Evolutionary conservation across 2,329 filamentous ascomycete species (phyloP), one percentile per base, ranked within the genome.

Genomic region (Teratosphaeria viscida): DNA sequence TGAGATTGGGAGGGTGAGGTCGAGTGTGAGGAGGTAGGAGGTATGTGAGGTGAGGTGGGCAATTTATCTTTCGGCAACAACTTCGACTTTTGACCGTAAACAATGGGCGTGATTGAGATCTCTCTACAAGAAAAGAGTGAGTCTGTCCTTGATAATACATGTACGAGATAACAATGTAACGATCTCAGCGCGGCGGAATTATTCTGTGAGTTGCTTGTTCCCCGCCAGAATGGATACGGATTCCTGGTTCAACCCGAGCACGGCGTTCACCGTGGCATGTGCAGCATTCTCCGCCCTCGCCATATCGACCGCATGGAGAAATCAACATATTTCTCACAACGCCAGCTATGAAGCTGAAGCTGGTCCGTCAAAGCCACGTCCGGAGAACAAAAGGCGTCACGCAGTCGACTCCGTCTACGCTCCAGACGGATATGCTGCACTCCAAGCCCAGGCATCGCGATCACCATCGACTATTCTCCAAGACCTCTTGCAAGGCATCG

Each of bases 251-350:
- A 60, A 62, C 39, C 66, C 67, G 27, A 62, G 63, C 12, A 67
- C 63, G 35, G 67, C 59, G 56, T 68, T 67, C 59, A 62, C 62
- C 8, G 57, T 68, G 14, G 66, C 67, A 5, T 69, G 67, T 49
- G 60, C 65, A 23, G 63, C 65, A 11, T 66, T 69, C 54, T 68
- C 67, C 6, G 54, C 66, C 19, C 57, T 69, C 2, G 66, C 66
- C 4, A 58, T 67, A 4, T 62, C 66, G 10, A 62, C 63, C 8
- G 57, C 65, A 14, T 65, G 65, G 65, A 60, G 58, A 32, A 65
- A 61, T 29, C 26, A 64, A 12, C 8, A 52, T 32, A 12, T 54
- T 16, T 1, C n/a, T 39, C 8, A 35, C 26, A 29, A 56, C 6
- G 27, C 19, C 3, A 37, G 26, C 5, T 19, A 54, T 16, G 37